Conservation (phyloP, 768 basidiomycete genomes). For the Pisolithus marmoratus region DNA sequence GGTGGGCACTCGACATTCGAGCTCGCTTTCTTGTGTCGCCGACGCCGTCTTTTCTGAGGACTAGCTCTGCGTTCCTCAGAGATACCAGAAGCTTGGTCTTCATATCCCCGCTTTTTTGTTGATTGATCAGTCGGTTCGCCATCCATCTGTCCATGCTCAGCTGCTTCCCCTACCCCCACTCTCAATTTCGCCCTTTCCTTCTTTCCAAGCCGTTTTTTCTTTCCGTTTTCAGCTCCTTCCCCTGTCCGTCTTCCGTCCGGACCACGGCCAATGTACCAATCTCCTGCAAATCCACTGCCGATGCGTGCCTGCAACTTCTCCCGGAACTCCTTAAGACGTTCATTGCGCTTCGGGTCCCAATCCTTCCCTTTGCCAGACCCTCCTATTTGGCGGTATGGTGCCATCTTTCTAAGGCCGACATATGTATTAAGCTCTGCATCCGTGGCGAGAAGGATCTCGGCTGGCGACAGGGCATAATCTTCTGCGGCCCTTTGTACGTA, state of each 20-base stretch:
- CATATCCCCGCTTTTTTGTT: conserved; percentile 15
- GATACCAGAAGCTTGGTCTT: conserved; percentile 5
- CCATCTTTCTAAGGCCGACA: conserved; percentile 83
- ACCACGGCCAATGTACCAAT: conserved; percentile 12
- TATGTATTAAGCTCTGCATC: conserved; percentile 92
- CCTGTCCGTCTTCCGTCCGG: conserved; percentile 1
- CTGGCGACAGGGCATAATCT: conserved; percentile 66
- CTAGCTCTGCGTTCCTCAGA: conserved; percentile 6
- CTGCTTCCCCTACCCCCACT: conserved; percentile 11
- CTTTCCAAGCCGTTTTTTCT: conserved; percentile 65
- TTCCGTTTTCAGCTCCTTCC: conserved; percentile 15
- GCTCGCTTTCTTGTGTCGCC: conserved; percentile 33
- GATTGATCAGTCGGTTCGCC: neutral
- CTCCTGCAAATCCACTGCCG: conserved; percentile 12
- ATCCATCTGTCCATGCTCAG: neutral
- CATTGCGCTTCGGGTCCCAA: conserved; percentile 61
- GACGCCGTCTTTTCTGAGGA: conserved; percentile 35
- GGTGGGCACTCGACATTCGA: too few species aligned
- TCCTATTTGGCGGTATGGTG: conserved; percentile 70
- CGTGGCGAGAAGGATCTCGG: conserved; percentile 85
- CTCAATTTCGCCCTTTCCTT: conserved; percentile 59
- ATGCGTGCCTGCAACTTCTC: conserved; percentile 45
- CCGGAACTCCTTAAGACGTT: conserved; percentile 71
- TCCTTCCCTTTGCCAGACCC: conserved; percentile 20
- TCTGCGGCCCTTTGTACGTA: conserved; percentile 68